phyloP scores from a whole-genome alignment of 768 basidiomycete genomes.

The Coprinellus micaceus region DNA sequence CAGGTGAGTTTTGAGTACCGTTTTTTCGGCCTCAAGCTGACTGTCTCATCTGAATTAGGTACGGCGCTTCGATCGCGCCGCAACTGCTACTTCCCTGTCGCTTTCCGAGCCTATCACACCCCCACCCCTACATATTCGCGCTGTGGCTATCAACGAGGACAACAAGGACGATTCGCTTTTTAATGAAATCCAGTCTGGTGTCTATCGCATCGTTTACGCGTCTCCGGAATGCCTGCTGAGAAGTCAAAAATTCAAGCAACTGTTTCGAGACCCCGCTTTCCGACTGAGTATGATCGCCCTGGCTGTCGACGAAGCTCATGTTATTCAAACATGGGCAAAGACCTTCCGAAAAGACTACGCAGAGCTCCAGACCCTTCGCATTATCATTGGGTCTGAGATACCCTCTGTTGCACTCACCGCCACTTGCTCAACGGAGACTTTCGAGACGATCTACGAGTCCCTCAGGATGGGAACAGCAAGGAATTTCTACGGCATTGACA shows the following conservation, averaged over 20 bases:
- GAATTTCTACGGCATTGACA: conserved; percentile 11
- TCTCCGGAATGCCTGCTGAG: conserved; percentile 13
- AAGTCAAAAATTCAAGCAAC: conserved; percentile 10
- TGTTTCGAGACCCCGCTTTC: conserved; percentile 9
- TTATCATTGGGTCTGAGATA: conserved; percentile 12
- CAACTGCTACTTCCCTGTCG: background rate
- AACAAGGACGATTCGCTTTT: conserved; percentile 12
- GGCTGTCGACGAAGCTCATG: conserved; percentile 17
- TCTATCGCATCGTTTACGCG: conserved; percentile 12
- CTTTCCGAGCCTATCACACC: background rate
- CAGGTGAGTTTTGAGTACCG: background rate
- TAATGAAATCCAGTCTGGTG: conserved; percentile 6
- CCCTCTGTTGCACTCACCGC: conserved; percentile 16
- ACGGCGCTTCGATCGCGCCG: background rate
- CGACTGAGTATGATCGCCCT: conserved; percentile 4
- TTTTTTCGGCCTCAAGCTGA: too few relatives aligned
- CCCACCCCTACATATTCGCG: conserved; percentile 7
- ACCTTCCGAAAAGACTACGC: conserved; percentile 17
- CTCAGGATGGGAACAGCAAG: conserved; percentile 9
- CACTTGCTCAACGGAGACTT: conserved; percentile 13
- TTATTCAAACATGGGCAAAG: conserved; percentile 12
- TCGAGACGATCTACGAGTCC: conserved; percentile 13
- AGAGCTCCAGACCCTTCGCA: conserved; percentile 9
- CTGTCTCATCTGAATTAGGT: background rate
- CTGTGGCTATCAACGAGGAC: conserved; percentile 16